A percentile compares a stretch with the other conserved stretches of the same genome.
Conservation (phyloP, 2,329 filamentous ascomycete species). For the Aspergillus sp. region DNA sequence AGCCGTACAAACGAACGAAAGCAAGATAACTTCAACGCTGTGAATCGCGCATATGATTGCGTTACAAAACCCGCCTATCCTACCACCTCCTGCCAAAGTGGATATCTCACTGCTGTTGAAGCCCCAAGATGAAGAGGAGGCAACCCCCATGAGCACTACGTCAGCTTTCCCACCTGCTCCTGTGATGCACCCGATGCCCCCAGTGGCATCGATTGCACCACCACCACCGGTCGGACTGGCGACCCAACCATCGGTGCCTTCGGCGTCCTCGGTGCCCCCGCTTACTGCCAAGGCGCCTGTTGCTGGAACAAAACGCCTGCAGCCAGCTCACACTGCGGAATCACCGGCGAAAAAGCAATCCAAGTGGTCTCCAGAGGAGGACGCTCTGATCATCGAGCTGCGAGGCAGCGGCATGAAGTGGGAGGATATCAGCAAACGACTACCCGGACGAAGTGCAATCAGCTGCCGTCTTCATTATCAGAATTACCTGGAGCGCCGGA, state of each 20-base stretch:
- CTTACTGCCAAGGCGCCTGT: slow-evolving; percentile 36
- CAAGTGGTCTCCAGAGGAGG: slow-evolving; percentile 94
- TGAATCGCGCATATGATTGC: slow-evolving; percentile 49
- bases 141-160: slow-evolving; percentile 33
- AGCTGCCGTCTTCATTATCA: slow-evolving; percentile 95
- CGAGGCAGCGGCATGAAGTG: slow-evolving; percentile 94
- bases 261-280: slow-evolving; percentile 34
- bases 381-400: slow-evolving; percentile 90
- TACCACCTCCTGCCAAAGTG: slow-evolving; percentile 69
- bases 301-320: slow-evolving; percentile 46
- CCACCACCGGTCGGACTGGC: slow-evolving; percentile 25
- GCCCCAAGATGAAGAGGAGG: slow-evolving; percentile 52
- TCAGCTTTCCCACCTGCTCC: slow-evolving; percentile 40
- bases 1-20: slow-evolving; percentile 9
- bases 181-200: slow-evolving; percentile 25
- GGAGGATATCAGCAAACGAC: slow-evolving; percentile 93
- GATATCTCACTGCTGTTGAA: slow-evolving; percentile 93
- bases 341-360: slow-evolving; percentile 91
- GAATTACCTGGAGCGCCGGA: slow-evolving; percentile 91
- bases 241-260: slow-evolving; percentile 30
- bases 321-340: slow-evolving; percentile 53
- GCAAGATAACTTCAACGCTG: slow-evolving; percentile 11
- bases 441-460: slow-evolving; percentile 90
- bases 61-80: slow-evolving; percentile 45
- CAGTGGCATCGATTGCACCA: slow-evolving; percentile 33